Evolutionary conservation across 2,329 filamentous ascomycete genomes (phyloP).

Genomic region (Diaporthe destruens): DNA sequence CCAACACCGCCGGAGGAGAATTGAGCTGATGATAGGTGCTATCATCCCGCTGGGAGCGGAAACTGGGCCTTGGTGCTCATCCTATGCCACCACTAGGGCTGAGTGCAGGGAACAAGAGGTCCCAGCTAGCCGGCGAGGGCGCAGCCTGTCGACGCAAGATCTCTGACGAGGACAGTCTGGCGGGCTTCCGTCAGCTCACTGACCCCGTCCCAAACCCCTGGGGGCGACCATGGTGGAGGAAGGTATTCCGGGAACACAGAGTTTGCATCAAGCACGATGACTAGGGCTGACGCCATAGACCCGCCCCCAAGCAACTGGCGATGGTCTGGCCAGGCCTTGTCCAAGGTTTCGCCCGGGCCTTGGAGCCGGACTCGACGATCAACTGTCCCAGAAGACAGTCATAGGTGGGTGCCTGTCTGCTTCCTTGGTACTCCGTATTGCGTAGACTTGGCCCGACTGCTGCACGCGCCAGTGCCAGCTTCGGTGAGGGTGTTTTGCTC

Average conservation of each 20-base stretch:
- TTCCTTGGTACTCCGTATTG: neutral
- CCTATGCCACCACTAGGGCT: conserved; percentile 18
- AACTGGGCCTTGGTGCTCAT: conserved; percentile 22
- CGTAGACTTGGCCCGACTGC: neutral
- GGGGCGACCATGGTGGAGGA: conserved; percentile 17
- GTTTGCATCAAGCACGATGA: conserved; percentile 11
- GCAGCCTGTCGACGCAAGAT: conserved; percentile 20
- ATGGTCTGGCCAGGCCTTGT: conserved; percentile 15
- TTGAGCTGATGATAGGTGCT: conserved; percentile 9
- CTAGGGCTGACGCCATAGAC: conserved; percentile 27
- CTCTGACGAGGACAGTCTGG: neutral
- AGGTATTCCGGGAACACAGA: conserved; percentile 12
- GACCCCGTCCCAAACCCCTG: conserved; percentile 15
- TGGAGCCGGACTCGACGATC: conserved; percentile 7
- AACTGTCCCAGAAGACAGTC: neutral
- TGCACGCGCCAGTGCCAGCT: conserved; percentile 15
- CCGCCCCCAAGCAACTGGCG: conserved; percentile 17
- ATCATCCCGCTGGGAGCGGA: neutral
- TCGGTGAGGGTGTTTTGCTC: conserved; percentile 16
- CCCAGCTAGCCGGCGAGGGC: conserved; percentile 18
- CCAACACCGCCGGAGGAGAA: conserved; percentile 15
- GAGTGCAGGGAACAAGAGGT: conserved; percentile 9
- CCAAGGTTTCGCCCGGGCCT: conserved; percentile 6
- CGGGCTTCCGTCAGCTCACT: neutral
- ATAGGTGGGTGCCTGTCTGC: neutral